phyloP scores from a whole-genome alignment of 352 stramenopile species.

The Sclerospora graminicola region DNA sequence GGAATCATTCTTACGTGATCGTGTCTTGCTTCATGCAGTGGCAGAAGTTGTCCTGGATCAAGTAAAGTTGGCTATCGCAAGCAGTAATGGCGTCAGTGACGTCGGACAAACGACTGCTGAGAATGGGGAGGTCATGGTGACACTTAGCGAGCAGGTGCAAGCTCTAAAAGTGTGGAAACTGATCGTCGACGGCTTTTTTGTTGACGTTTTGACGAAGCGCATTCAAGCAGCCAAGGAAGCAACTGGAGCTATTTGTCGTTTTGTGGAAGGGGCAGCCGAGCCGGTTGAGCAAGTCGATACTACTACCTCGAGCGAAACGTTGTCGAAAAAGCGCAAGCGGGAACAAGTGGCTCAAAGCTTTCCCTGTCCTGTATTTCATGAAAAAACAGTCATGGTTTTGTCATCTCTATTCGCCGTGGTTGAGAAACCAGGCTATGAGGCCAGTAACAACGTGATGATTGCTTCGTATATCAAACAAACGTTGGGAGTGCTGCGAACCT shows the following conservation, averaged over 20 bases:
- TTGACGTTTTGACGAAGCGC: slow-evolving; percentile 27
- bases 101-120: slow-evolving; percentile 19
- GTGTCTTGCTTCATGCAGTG: slow-evolving; percentile 65
- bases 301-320: slow-evolving; percentile 2
- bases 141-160: slow-evolving; percentile 33
- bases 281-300: slow-evolving; percentile 7
- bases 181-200: slow-evolving; percentile 55
- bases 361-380: slow-evolving; percentile 43
- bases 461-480: slow-evolving; percentile 37
- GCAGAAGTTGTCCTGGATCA: slow-evolving; percentile 49
- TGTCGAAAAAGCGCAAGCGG: slow-evolving; percentile 20
- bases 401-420: slow-evolving; percentile 29
- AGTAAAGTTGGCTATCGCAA: slow-evolving; percentile 24
- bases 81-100: slow-evolving; percentile 6
- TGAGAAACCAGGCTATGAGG: slow-evolving; percentile 27
- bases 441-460: slow-evolving; percentile 17
- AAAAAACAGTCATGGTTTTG: slow-evolving; percentile 52
- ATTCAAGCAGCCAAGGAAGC: slow-evolving; percentile 21
- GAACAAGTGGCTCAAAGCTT: slow-evolving; percentile 35
- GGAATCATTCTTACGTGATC: slow-evolving; percentile 53
- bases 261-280: slow-evolving; percentile 24
- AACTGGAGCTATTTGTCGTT: slow-evolving; percentile 21
- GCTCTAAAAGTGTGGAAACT: slow-evolving; percentile 42
- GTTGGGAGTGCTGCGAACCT: slow-evolving; percentile 29
- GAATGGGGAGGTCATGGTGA: slow-evolving; percentile 22